These are phyloP conservation scores for Cercospora sp. DNA, from an alignment of 2,329 filamentous ascomycete species.

Conservation along the genomic window DNA sequence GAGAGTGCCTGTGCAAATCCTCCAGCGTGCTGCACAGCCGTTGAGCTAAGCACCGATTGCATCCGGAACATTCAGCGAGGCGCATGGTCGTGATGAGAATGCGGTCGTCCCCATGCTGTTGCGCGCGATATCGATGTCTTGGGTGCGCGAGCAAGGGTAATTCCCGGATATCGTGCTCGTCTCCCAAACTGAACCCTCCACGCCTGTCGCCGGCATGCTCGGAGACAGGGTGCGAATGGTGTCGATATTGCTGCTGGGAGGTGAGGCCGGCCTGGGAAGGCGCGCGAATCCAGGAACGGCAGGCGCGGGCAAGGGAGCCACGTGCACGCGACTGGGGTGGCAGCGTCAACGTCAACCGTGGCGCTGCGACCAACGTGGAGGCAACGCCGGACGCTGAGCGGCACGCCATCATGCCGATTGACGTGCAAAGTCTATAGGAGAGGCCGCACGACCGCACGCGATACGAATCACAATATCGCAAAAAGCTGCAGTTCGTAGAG, in stretches of 20 bases:
- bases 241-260: slow-evolving; percentile 2
- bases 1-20: slow-evolving; percentile 12
- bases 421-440: background rate
- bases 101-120: background rate
- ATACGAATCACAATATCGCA: background rate
- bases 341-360: background rate
- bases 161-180: slow-evolving; percentile 15
- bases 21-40: slow-evolving; percentile 12
- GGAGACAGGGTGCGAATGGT: slow-evolving; percentile 14
- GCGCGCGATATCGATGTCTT: background rate
- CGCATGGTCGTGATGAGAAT: background rate
- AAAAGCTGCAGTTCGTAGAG: background rate
- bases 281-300: background rate
- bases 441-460: background rate
- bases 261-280: slow-evolving; percentile 1
- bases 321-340: slow-evolving; percentile 8
- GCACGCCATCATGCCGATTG: background rate
- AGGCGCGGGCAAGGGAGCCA: slow-evolving; percentile 11
- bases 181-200: slow-evolving; percentile 14
- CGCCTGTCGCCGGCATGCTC: slow-evolving; percentile 13
- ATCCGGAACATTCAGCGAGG: slow-evolving; percentile 1
- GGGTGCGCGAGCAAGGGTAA: slow-evolving; percentile 13
- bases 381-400: background rate
- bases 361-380: background rate
- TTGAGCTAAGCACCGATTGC: slow-evolving; percentile 12